phyloP scores from a whole-genome alignment of 345 rosid species.

The Bruguiera parviflora region DNA sequence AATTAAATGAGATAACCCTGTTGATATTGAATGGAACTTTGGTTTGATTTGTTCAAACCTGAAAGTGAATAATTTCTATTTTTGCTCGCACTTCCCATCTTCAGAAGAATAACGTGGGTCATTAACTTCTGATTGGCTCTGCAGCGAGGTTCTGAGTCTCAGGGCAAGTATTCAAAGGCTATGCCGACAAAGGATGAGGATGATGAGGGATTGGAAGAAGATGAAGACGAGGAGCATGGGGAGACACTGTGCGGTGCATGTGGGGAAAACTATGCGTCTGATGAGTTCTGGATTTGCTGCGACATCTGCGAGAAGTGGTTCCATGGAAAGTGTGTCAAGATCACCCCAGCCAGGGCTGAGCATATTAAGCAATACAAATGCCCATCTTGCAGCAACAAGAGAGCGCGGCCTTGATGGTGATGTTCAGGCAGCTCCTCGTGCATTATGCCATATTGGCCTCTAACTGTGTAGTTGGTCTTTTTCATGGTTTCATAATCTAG shows the following conservation, averaged over 20 bases:
- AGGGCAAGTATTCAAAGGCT: slow-evolving; percentile 13
- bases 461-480: slow-evolving; percentile 46
- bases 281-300: slow-evolving; percentile 30
- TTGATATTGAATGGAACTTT: background rate
- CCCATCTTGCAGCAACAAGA: slow-evolving; percentile 29
- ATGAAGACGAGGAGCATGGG: slow-evolving; percentile 26
- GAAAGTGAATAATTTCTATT: background rate
- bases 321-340: slow-evolving; percentile 28
- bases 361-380: slow-evolving; percentile 32
- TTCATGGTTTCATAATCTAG: slow-evolving; percentile 28
- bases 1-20: no score
- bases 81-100: background rate
- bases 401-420: slow-evolving; percentile 21
- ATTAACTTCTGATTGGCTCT: background rate
- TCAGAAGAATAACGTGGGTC: background rate
- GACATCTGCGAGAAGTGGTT: slow-evolving; percentile 29
- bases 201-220: slow-evolving; percentile 20
- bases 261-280: slow-evolving; percentile 25
- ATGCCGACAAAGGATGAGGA: slow-evolving; percentile 17
- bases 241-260: slow-evolving; percentile 28
- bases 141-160: slow-evolving; percentile 19
- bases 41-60: background rate
- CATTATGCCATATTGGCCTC: slow-evolving; percentile 30
- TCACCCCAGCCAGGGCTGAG: slow-evolving; percentile 30
- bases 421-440: background rate